Conservation (phyloP, 805 yeast species). For the Schwanniomyces sp. region DNA sequence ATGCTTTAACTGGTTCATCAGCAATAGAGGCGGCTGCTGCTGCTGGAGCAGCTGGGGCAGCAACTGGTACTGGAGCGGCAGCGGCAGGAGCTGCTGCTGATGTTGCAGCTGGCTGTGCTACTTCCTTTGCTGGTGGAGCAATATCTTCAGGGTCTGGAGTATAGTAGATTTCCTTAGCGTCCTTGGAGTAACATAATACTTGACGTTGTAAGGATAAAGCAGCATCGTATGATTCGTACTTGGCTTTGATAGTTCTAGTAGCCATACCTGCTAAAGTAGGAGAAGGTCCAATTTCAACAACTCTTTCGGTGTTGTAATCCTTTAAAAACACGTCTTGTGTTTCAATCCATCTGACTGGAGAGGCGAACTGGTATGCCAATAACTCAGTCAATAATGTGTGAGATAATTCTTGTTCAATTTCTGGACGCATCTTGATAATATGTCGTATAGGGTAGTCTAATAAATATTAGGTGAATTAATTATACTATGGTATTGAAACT, state of each 20-base stretch:
- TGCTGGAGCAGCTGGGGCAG: conserved; percentile 65
- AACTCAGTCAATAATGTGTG: conserved; percentile 93
- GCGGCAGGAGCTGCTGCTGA: conserved; percentile 55
- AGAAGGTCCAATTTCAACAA: conserved; percentile 98
- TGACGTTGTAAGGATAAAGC: conserved; percentile 93
- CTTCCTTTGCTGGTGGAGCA: conserved; percentile 31
- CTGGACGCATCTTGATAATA: conserved; percentile 67
- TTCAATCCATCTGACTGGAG: conserved; percentile 99
- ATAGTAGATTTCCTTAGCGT: conserved; percentile 94
- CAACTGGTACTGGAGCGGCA: conserved; percentile 53
- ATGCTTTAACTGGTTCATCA: conserved; percentile 88
- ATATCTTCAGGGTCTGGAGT: conserved; percentile 74
- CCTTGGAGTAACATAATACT: conserved; percentile 93
- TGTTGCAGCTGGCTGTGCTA: conserved; percentile 32
- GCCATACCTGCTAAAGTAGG: conserved; percentile 99
- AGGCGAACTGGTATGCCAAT: conserved; percentile 97
- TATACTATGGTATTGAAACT: neutral
- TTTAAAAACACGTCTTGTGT: conserved; percentile 97
- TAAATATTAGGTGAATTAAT: neutral
- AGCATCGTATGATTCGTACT: conserved; percentile 97
- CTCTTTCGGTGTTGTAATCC: conserved; percentile 93
- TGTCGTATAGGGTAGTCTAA: neutral
- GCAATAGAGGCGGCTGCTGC: conserved; percentile 84
- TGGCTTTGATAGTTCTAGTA: conserved; percentile 88
- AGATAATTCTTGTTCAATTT: conserved; percentile 96